Evolutionary conservation across 768 basidiomycete genomes (phyloP).

Genomic region (Rhizopogon rudus): DNA sequence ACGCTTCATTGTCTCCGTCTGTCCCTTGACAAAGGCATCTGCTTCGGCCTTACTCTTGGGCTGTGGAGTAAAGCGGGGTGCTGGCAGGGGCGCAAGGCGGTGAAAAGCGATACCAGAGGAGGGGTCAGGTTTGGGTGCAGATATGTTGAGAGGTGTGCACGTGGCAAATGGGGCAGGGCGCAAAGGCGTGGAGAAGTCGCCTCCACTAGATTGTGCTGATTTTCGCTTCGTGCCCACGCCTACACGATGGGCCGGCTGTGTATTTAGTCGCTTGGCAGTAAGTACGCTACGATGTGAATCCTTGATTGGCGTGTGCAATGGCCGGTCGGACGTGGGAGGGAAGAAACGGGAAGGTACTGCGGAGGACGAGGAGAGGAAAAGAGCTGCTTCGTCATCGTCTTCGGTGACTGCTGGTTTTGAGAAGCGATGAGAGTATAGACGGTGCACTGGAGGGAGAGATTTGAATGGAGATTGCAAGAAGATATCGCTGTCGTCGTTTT

Average conservation of each 20-base stretch:
- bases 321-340: conserved; percentile 39
- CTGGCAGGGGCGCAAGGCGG: conserved; percentile 29
- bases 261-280: conserved; percentile 26
- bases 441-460: conserved; percentile 40
- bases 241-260: conserved; percentile 16
- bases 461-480: conserved; percentile 51
- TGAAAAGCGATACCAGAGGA: conserved; percentile 30
- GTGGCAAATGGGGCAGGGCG: conserved; percentile 30
- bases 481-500: conserved; percentile 31
- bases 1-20: conserved; percentile 62
- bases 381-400: conserved; percentile 54
- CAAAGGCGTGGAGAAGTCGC: conserved; percentile 49
- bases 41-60: conserved; percentile 33
- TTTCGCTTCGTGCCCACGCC: conserved; percentile 65
- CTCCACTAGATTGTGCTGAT: conserved; percentile 31
- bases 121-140: conserved; percentile 27
- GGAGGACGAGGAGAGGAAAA: conserved; percentile 50
- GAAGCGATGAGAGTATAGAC: conserved; percentile 23
- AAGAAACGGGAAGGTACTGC: conserved; percentile 36
- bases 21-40: conserved; percentile 37
- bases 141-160: conserved; percentile 32
- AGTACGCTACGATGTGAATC: conserved; percentile 41
- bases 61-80: conserved; percentile 23
- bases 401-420: conserved; percentile 6
- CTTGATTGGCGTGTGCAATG: conserved; percentile 61